Conservation (phyloP, 257 asterid species). For the Oldenlandia corymbosa region DNA sequence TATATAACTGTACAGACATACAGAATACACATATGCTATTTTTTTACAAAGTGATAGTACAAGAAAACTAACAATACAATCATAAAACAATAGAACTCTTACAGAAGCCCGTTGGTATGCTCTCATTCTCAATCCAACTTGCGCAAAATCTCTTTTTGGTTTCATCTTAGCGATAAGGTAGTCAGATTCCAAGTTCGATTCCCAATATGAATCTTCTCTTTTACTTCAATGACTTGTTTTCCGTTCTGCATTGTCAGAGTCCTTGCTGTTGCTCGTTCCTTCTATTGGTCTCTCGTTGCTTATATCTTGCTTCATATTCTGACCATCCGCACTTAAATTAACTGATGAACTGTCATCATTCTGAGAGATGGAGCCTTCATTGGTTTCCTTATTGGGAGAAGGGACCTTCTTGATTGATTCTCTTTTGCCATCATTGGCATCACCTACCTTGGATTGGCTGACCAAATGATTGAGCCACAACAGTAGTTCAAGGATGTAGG, state of each 20-base stretch:
- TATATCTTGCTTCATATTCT: slow-evolving; percentile 11
- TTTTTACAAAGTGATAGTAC: no score
- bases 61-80: no score
- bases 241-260: slow-evolving; percentile 6
- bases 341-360: slow-evolving; percentile 7
- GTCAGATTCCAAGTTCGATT: no score
- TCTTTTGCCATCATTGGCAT: slow-evolving; percentile 5
- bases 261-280: slow-evolving; percentile 12
- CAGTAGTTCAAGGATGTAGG: slow-evolving; percentile 51
- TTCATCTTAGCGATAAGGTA: no score
- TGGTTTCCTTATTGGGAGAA: slow-evolving; percentile 16
- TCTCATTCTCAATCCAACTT: no score
- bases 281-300: neutral
- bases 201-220: no score
- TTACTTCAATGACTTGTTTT: no score
- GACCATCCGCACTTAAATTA: slow-evolving; percentile 14
- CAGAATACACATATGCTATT: no score
- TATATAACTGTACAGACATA: no score
- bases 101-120: no score
- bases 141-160: no score
- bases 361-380: slow-evolving; percentile 14
- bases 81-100: no score
- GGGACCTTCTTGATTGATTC: slow-evolving; percentile 8
- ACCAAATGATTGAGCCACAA: slow-evolving; percentile 63
- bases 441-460: slow-evolving; percentile 37